Evolutionary conservation across 2,329 filamentous ascomycete species (phyloP), one percentile per base, ranked within the genome.

Genomic region (Clarireedia paspali): DNA sequence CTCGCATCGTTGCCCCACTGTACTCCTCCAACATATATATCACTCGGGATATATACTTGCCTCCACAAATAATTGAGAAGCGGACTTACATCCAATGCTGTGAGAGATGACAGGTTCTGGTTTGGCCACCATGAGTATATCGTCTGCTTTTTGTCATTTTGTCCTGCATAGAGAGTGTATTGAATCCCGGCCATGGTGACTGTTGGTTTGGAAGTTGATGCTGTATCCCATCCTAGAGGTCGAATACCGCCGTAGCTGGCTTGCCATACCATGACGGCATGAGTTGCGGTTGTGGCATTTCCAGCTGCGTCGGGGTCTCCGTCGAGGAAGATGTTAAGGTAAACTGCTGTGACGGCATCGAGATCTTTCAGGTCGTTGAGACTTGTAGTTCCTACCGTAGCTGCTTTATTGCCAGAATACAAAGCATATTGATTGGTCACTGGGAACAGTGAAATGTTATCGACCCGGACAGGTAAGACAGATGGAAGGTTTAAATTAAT

Each of bases 51-150:
- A 2, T 50, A 50, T 36, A 50, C 38, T 17, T 55, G 24, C 15
- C 53, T 24, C 46, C 53, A 55, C 6, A 55, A 4, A 44, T 50
- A 44, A 1, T 55, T 44, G 2, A 50, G 38, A 7, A 55, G 17
- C 4, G 46, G 38, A 5, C 36, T 44, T 1, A 50, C 26, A 26
- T 50, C 46, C 38, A 50, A 42, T 14, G 53, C 53, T 1, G 46
- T 44, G 4, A 42, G 17, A 0, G 26, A 23, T 2, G 38, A n/a
- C 7, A n/a, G 10, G 9, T 55, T 44, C 4, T 10, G 3, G n/a
- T 34, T 26, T 5, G 46, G 46, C 5, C 17, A 44, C 53, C 53
- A 50, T n/a, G 53, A 36, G 20, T 55, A 50, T 12, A 55, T 17
- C 0, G 46, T 44, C 38, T 55, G 53, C n/a, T 17, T 34, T n/a